Evolutionary conservation across 192 early-diverging fungal genomes (phyloP).

Genomic region (Oehlia diaphana): DNA sequence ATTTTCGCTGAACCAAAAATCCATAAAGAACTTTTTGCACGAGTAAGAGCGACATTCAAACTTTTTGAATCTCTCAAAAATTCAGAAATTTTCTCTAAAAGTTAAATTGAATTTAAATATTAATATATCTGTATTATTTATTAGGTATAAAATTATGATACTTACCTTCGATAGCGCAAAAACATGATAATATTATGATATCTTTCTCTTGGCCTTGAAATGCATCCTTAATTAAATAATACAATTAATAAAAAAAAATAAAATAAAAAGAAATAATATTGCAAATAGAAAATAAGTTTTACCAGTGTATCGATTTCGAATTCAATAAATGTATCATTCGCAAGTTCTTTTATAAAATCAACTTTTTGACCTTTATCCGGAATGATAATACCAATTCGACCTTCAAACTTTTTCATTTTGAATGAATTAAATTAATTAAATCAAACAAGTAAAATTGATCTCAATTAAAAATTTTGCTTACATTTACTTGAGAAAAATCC

Average conservation of each 20-base stretch:
- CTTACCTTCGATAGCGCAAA: conserved; percentile 69
- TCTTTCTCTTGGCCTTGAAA: conserved; percentile 94
- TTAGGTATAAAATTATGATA: conserved; percentile 37
- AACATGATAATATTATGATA: conserved; percentile 83
- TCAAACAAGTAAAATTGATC: background rate
- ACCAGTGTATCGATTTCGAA: background rate
- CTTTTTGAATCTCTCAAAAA: conserved; percentile 87
- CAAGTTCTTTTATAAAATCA: background rate
- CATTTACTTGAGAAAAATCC: conserved; percentile 53
- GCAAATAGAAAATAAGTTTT: background rate
- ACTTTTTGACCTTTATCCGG: background rate
- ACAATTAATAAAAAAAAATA: background rate
- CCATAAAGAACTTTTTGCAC: conserved; percentile 86
- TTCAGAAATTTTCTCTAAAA: conserved; percentile 38
- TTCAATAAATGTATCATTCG: background rate
- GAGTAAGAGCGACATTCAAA: conserved; percentile 91
- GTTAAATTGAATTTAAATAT: background rate
- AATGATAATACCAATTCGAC: background rate
- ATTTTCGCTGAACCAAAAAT: conserved; percentile 86
- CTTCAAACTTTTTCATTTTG: background rate
- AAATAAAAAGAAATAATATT: background rate
- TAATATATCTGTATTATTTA: background rate
- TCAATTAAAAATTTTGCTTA: conserved; percentile 33
- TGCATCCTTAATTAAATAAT: conserved; percentile 53
- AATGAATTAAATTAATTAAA: background rate